Base-by-base conservation (phyloP, 2,329 filamentous ascomycete species). In the Xylariaceae sp. region DNA sequence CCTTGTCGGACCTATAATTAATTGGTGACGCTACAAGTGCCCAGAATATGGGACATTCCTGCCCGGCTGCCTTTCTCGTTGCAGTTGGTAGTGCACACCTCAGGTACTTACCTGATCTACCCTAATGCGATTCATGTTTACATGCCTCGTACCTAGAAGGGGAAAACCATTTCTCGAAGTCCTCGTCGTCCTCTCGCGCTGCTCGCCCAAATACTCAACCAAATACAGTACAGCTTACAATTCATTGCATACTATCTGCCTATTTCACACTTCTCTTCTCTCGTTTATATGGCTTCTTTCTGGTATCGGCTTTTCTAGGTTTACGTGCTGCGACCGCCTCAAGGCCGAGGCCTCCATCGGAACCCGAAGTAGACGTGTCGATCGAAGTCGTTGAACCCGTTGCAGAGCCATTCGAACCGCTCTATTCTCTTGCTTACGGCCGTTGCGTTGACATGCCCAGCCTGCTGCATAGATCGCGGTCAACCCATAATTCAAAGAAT, bases 381-480 rank as follows among this genome's bases (percentile, higher is more conserved):
- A 47, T 53, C 34, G 32, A 50, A 48, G 26, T 37, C 39, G 27
- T 45, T 40, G 39, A 47, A 45, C 48, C 44, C 39, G 11, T 51
- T 43, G 32, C 48, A 19, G 40, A 7, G 37, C 47, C 47, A 50
- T 35, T 44, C 43, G 45, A 43, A 39, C 44, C 30, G 34, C 41
- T 6, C 5, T 42, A 44, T 42, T 4, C 45, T 46, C 4, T 45
- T 40, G 42, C 41, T 43, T 37, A 40, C 40, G 31, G 40, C 42
- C 30, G n/a, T 42, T 50, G 46, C 56, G 62, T 51, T 61, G 65
- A 67, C 53, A 68, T 69, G 68, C 66, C 59, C 62, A 69, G 67
- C 64, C 62, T 63, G 55, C 51, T 70, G 35, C 65, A 68, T 39
- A 68, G 67, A 60, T 53, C 55, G 56, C 60, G 57, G 51, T 47